Evolutionary conservation across 2,329 filamentous ascomycete genomes (phyloP).

Genomic region (Emmonsiellopsis sp.): DNA sequence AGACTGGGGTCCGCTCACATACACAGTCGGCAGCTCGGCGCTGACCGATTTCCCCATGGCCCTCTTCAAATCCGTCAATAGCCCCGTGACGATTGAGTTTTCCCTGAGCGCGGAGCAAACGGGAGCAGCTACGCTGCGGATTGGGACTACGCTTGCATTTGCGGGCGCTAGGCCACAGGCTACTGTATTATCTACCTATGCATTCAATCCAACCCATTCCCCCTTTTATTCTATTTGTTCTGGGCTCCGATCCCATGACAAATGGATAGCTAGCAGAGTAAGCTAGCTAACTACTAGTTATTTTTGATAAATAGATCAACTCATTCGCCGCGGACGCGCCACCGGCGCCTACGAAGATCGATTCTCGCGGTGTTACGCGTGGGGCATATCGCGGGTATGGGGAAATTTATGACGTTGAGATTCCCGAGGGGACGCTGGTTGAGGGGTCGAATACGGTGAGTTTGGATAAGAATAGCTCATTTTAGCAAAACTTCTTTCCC

Average conservation of each 20-base stretch:
- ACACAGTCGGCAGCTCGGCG: slow-evolving; percentile 50
- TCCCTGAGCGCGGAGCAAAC: slow-evolving; percentile 43
- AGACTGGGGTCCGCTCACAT: slow-evolving; percentile 51
- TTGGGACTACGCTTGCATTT: slow-evolving; percentile 57
- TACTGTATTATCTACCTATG: slow-evolving; percentile 15
- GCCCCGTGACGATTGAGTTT: slow-evolving; percentile 53
- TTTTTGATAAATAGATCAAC: no score
- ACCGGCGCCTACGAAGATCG: slow-evolving; percentile 51
- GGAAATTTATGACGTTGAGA: slow-evolving; percentile 55
- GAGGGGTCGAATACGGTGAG: slow-evolving; percentile 50
- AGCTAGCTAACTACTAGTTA: neutral
- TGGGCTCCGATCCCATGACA: neutral
- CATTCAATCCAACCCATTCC: no score
- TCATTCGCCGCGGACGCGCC: slow-evolving; percentile 42
- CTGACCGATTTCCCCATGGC: slow-evolving; percentile 56
- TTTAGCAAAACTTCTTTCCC: no score
- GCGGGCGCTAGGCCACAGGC: slow-evolving; percentile 50
- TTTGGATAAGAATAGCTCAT: neutral
- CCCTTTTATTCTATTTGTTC: no score
- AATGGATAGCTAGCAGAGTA: slow-evolving; percentile 1
- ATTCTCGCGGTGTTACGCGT: slow-evolving; percentile 56
- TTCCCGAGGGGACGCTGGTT: slow-evolving; percentile 51
- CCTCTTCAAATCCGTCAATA: slow-evolving; percentile 52
- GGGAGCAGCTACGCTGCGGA: slow-evolving; percentile 49
- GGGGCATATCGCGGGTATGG: slow-evolving; percentile 57